Percentiles rank a stretch among this genome's conserved stretches.
phyloP scores from a whole-genome alignment of 352 stramenopile genomes.

The Aphanomyces stellatus region DNA sequence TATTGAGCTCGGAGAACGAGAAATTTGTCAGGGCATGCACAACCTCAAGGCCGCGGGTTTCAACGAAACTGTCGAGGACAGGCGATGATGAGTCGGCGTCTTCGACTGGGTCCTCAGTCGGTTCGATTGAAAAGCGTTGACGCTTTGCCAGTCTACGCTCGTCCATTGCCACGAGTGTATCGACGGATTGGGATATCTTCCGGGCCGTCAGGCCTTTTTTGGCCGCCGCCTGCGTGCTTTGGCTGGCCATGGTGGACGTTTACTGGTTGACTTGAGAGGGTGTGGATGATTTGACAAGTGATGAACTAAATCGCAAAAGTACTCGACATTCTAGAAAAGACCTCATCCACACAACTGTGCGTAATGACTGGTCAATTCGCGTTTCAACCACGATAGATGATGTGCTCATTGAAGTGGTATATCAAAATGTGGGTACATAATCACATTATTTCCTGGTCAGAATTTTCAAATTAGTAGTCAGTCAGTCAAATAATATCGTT shows the following conservation, averaged over 20 bases:
- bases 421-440: not conserved
- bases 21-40: not conserved
- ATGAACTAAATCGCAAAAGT: not conserved
- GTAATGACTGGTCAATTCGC: not conserved
- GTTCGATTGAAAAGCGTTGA: not conserved
- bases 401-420: not conserved
- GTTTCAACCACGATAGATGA: not conserved
- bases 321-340: conserved; percentile 1
- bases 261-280: not conserved
- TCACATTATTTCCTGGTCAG: not conserved
- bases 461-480: not conserved
- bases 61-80: not conserved
- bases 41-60: not conserved
- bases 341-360: not conserved
- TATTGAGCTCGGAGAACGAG: not conserved
- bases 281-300: not conserved
- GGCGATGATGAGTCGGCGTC: not conserved
- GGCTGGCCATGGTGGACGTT: not conserved
- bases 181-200: not conserved
- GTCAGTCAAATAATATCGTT: not conserved
- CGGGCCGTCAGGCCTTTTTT: not conserved
- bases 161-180: not conserved
- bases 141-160: not conserved
- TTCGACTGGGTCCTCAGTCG: not conserved
- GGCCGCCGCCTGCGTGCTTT: not conserved